Conservation (phyloP, 148 eudicot species). For the Linanthus parryae region DNA sequence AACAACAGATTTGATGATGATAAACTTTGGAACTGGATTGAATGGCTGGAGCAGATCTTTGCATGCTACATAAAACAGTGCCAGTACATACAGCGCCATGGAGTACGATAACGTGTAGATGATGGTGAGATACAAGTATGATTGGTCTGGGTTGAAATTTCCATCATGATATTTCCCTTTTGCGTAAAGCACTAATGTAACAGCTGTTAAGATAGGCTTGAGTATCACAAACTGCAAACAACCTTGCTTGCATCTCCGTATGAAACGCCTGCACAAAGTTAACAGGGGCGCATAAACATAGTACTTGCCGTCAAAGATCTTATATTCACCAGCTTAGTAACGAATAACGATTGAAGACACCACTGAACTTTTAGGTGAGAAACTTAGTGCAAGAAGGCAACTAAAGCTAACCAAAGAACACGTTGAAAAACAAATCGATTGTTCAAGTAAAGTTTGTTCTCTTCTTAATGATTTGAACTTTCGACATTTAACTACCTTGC, state of each 20-base stretch:
- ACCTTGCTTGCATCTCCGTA: conserved; percentile 96
- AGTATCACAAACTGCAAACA: conserved; percentile 96
- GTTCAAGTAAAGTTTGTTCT: too few relatives aligned
- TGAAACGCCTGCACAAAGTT: conserved; percentile 71
- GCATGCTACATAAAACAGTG: conserved; percentile 93
- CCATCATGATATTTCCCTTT: conserved; percentile 94
- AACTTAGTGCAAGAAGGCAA: too few relatives aligned
- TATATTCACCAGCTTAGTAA: too few relatives aligned
- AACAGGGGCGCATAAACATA: too few relatives aligned
- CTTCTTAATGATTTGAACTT: too few relatives aligned
- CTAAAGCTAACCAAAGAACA: too few relatives aligned
- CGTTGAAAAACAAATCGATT: too few relatives aligned
- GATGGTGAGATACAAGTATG: conserved; percentile 90
- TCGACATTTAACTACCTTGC: too few relatives aligned
- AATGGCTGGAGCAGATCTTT: conserved; percentile 91
- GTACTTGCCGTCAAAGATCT: too few relatives aligned
- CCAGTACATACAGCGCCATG: conserved; percentile 84
- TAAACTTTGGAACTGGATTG: conserved; percentile 96
- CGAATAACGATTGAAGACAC: too few relatives aligned
- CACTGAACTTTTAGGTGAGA: too few relatives aligned
- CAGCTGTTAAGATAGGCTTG: conserved; percentile 77
- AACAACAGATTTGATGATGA: conserved; percentile 89
- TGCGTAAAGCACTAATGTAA: conserved; percentile 78
- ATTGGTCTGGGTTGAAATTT: conserved; percentile 75
- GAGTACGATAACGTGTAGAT: conserved; percentile 87